Evolutionary conservation across 2,329 filamentous ascomycete genomes (phyloP), one percentile per base, ranked within the genome.

Genomic region (Fusarium sp.): DNA sequence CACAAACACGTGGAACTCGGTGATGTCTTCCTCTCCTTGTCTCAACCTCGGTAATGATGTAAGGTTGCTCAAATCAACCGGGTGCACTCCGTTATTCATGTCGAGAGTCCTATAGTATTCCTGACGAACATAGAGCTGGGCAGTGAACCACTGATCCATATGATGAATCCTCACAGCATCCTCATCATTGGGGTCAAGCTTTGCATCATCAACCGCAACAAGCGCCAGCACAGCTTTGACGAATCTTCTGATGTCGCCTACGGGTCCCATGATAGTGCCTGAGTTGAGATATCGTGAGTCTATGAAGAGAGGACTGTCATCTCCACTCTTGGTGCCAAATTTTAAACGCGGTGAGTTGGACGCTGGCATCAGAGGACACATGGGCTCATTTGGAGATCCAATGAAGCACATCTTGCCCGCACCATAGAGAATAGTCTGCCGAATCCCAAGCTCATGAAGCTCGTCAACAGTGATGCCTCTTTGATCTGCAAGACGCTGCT

Each of bases 51-150:
- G 50, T 2, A 53, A n/a, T 27, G 50, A 43, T 0, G 50, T 29
- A 11, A 53, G 47, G 36, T 82, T 83, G 56, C 57, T 71, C 50
- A 63, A 69, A 35, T 63, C 62, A 3, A 35, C 41, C 3, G 63
- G 66, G 29, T 55, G 55, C 15, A 46, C 20, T 31, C 60, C 66
- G 20, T 39, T 40, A 2, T 53, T 64, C 13, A 66, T 23, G 18
- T 66, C 49, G 13, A 67, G 40, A 14, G 55, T 36, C n/a, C 70
- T 47, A 27, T 70, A 56, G n/a, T 66, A 66, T 47, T 73, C 69
- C 46, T 73, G 70, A 2, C 65, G 64, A 8, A 58, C 69, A 15
- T 70, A 69, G 14, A 71, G 20, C n/a, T 52, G 62, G 8, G 59
- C 51, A n/a, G 66, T 56, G 55, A 67, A 73, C 29, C 49, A 60